Evolutionary conservation across 331 rosid genomes (phyloP).

Genomic region (Erythrophleum ivorense): DNA sequence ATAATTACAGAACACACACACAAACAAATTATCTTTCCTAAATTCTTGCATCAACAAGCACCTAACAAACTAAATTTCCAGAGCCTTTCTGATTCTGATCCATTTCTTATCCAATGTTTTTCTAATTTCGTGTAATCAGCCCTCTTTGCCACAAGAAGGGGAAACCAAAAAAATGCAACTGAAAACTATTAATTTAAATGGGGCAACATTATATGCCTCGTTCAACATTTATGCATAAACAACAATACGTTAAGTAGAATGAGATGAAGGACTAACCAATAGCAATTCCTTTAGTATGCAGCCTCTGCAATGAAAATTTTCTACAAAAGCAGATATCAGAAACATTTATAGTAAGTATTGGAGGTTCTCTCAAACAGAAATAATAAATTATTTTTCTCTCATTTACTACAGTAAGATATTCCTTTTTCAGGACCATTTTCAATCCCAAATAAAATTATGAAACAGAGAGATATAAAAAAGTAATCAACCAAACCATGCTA

Average conservation of each 20-base stretch:
- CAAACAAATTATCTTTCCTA: background rate
- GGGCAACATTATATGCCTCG: background rate
- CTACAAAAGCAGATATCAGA: background rate
- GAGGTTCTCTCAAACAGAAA: too few species aligned
- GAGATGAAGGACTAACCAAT: background rate
- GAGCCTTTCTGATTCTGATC: background rate
- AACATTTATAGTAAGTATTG: background rate
- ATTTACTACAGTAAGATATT: background rate
- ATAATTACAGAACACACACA: background rate
- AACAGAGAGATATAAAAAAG: constrained; percentile 5
- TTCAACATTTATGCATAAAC: background rate
- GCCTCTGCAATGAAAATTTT: background rate
- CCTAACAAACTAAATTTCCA: background rate
- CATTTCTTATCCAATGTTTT: background rate
- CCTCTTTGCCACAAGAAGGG: constrained; percentile 6
- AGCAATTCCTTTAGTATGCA: constrained; percentile 6
- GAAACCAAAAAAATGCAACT: background rate
- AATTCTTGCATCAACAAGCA: constrained; percentile 12
- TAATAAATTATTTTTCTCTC: too few species aligned
- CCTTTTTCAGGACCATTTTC: constrained; percentile 12
- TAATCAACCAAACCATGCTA: constrained; percentile 9
- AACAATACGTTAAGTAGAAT: background rate
- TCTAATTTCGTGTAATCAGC: background rate
- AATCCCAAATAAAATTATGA: constrained; percentile 15
- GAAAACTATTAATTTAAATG: background rate